Base-by-base conservation (phyloP, 306 rosid species). In the Datisca glomerata region DNA sequence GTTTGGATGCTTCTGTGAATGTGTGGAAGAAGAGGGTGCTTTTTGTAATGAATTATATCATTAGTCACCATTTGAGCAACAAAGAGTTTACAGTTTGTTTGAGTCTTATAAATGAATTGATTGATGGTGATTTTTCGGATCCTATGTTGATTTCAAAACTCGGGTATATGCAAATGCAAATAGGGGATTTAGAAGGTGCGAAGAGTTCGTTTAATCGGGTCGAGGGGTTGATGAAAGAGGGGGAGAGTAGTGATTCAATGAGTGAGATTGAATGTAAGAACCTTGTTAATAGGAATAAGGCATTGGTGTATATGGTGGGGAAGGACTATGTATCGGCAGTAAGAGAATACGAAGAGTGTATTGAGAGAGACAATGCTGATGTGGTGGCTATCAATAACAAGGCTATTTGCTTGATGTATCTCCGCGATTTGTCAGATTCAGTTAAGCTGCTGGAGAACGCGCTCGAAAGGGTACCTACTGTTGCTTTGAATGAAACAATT, bases 261-360 rank as follows among this genome's bases (percentile, higher is more conserved):
- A 70, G 67, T 24, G 86, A 63, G 46, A 51, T 67, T 33, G 74
- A 83, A 64, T 45, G 66, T 12, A 49, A 22, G 71, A 87, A 79
- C 61, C 70, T 87, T 23, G 85, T 79, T 66, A 65, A 69, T 19
- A 56, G 94, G 49, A 87, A 87, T 50, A 76, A 76, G 64, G 96
- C 94, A 0, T 71, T 87, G 64, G 70, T 76, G 41, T 82, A 69
- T 47, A 20, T 87, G 81, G 94, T 87, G 39, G 93, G 72, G 44
- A 82, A 87, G 59, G 96, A 87, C 68, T 87, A 82, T 51, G 82
- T 76, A 8, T 82, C 96, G 7, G 94, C 96, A 0, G 96, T 82
- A 47, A 79, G 96, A 59, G 96, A 87, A 55, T 87, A 79, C 34
- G 96, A 87, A 17, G 78, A 64, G 60, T 87, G 93, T 55, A 83